Percentiles rank a stretch among this genome's conserved stretches.
phyloP scores from a whole-genome alignment of 306 rosid genomes.

The Luffa aegyptiaca region DNA sequence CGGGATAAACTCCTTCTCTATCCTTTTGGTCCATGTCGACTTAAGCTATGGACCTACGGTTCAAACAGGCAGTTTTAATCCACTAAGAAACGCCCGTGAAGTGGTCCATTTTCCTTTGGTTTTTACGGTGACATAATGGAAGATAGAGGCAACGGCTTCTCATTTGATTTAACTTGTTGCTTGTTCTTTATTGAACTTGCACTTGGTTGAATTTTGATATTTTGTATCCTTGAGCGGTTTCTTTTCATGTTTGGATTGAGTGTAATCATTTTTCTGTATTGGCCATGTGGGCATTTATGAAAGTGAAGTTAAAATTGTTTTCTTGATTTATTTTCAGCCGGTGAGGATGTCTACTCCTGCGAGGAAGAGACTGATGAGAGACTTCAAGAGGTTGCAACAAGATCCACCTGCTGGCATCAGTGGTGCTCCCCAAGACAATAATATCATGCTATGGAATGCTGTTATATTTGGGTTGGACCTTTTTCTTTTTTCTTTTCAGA shows the following conservation, averaged over 20 bases:
- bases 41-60: background rate
- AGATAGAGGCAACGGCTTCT: background rate
- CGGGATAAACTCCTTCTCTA: too few relatives aligned
- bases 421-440: slow-evolving; percentile 94
- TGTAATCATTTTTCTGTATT: background rate
- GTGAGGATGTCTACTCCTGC: slow-evolving; percentile 90
- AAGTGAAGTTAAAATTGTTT: slow-evolving; percentile 7
- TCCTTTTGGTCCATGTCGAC: background rate
- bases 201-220: background rate
- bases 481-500: background rate
- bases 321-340: slow-evolving; percentile 34
- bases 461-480: slow-evolving; percentile 76
- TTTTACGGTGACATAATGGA: background rate
- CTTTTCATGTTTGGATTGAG: background rate
- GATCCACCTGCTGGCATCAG: slow-evolving; percentile 96
- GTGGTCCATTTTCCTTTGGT: background rate
- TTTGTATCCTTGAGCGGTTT: background rate
- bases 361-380: slow-evolving; percentile 93
- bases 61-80: background rate
- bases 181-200: background rate
- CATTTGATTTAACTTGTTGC: background rate
- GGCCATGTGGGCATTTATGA: background rate
- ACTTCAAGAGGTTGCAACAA: slow-evolving; percentile 84
- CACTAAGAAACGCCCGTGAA: background rate
- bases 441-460: slow-evolving; percentile 97